Evolutionary conservation across 2,329 filamentous ascomycete genomes (phyloP).

Genomic region (Aspergillus sp.): DNA sequence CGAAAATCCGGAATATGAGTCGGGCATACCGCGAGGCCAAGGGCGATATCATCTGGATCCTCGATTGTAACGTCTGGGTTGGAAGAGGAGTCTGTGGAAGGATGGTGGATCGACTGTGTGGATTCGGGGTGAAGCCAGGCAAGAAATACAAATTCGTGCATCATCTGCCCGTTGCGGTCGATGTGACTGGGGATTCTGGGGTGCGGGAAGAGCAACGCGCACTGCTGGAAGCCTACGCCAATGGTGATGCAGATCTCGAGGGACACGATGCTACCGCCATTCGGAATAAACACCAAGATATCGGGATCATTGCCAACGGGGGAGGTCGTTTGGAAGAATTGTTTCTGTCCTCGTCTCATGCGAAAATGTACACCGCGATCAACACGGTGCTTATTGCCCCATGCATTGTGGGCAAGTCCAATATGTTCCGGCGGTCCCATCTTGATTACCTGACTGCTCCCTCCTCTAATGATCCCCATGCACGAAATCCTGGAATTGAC

Average conservation of each 20-base stretch:
- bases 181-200: slow-evolving; percentile 45
- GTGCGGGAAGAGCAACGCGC: slow-evolving; percentile 20
- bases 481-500: slow-evolving; percentile 66
- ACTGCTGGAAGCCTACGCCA: slow-evolving; percentile 16
- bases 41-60: slow-evolving; percentile 85
- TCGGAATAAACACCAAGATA: slow-evolving; percentile 9
- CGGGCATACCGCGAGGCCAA: slow-evolving; percentile 84
- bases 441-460: slow-evolving; percentile 64
- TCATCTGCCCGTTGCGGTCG: slow-evolving; percentile 85
- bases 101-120: slow-evolving; percentile 84
- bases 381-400: slow-evolving; percentile 87
- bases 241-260: slow-evolving; percentile 4
- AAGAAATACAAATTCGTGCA: slow-evolving; percentile 83
- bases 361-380: slow-evolving; percentile 97
- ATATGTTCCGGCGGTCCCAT: slow-evolving; percentile 95
- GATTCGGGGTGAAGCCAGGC: slow-evolving; percentile 48
- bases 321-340: slow-evolving; percentile 88
- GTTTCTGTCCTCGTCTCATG: slow-evolving; percentile 89
- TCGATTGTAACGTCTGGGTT: slow-evolving; percentile 97
- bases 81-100: slow-evolving; percentile 71
- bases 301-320: slow-evolving; percentile 39
- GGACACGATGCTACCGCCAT: neutral
- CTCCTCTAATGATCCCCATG: slow-evolving; percentile 45
- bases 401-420: slow-evolving; percentile 93
- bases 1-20: slow-evolving; percentile 97